Conservation (phyloP, 2,329 filamentous ascomycete genomes). For the Aspergillus spinulosporus region DNA sequence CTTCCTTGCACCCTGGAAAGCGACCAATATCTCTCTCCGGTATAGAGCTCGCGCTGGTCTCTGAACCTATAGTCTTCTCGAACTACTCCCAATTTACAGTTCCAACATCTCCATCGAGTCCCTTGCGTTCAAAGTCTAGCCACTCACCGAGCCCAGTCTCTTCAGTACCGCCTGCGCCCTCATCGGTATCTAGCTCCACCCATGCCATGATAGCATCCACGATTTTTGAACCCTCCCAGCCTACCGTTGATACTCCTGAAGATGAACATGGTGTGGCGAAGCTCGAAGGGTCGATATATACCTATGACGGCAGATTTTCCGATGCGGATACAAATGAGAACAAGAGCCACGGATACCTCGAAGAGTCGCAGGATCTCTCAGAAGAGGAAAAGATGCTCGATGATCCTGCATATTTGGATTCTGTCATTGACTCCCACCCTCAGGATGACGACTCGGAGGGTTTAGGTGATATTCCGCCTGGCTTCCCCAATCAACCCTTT, state of each 20-base stretch:
- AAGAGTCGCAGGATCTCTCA: conserved; percentile 30
- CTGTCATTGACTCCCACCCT: conserved; percentile 39
- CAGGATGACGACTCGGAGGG: conserved; percentile 35
- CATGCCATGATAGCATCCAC: conserved; percentile 41
- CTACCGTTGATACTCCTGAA: background rate
- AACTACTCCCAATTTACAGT: conserved; percentile 43
- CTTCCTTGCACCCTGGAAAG: conserved; percentile 39
- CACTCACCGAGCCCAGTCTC: conserved; percentile 30
- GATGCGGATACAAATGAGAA: conserved; percentile 43
- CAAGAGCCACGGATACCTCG: conserved; percentile 26
- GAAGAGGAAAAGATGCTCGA: conserved; percentile 32
- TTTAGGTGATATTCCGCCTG: conserved; percentile 19
- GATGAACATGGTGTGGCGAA: conserved; percentile 12
- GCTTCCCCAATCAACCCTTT: conserved; percentile 5
- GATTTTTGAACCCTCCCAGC: conserved; percentile 36
- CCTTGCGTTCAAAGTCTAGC: conserved; percentile 36
- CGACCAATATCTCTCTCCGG: conserved; percentile 48
- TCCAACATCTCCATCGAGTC: conserved; percentile 35
- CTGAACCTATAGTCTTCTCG: conserved; percentile 51
- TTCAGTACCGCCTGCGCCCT: conserved; percentile 29
- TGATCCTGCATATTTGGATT: conserved; percentile 41
- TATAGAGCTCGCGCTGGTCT: conserved; percentile 49
- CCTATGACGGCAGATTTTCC: conserved; percentile 44
- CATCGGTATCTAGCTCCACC: conserved; percentile 26
- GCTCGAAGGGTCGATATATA: conserved; percentile 37